Percentiles rank a stretch among this genome's conserved stretches.
phyloP scores from a whole-genome alignment of 805 yeast genomes.

The Saccharomycopsis sp. region DNA sequence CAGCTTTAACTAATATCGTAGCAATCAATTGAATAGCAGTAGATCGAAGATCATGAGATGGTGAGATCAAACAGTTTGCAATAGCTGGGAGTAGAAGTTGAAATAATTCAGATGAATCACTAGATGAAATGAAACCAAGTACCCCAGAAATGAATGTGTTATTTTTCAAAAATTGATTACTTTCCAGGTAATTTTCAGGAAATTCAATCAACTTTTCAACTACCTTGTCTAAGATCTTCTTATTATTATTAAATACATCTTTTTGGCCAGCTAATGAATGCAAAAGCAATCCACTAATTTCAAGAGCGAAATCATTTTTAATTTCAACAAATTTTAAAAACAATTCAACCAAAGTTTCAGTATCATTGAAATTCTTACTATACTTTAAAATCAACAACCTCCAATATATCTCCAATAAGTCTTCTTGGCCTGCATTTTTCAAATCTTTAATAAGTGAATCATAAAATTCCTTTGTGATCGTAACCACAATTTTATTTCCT shows the following conservation, averaged over 20 bases:
- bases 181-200: constrained; percentile 28
- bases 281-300: constrained; percentile 37
- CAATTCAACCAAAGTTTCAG: constrained; percentile 23
- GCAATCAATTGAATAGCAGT: constrained; percentile 44
- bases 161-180: constrained; percentile 31
- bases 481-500: constrained; percentile 17
- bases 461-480: constrained; percentile 22
- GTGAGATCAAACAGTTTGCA: constrained; percentile 34
- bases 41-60: constrained; percentile 46
- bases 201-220: constrained; percentile 23
- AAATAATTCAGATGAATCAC: neutral
- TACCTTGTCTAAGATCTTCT: constrained; percentile 19
- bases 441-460: constrained; percentile 17
- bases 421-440: neutral
- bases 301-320: constrained; percentile 30
- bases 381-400: constrained; percentile 37
- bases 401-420: constrained; percentile 44
- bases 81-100: neutral
- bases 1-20: constrained; percentile 24
- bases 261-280: constrained; percentile 28
- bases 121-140: constrained; percentile 18
- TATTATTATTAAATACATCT: constrained; percentile 16
- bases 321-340: constrained; percentile 23
- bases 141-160: constrained; percentile 24
- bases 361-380: constrained; percentile 28